Base-by-base conservation (phyloP, 2,329 filamentous ascomycete genomes). In the Emmonsia crescens region DNA sequence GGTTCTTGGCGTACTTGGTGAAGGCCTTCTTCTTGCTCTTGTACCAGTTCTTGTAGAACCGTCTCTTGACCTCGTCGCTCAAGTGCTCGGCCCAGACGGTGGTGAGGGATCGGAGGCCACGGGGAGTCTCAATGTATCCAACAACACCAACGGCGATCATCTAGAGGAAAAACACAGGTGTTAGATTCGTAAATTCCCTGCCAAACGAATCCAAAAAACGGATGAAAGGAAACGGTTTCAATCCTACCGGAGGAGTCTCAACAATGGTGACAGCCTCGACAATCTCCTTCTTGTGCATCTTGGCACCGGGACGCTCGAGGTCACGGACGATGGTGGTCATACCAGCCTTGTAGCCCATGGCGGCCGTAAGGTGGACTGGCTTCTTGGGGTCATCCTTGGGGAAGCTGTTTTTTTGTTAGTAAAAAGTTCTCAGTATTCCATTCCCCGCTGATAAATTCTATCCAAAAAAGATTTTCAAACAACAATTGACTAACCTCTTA, bases 31-130 rank as follows among this genome's bases (percentile, higher is more conserved):
- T 97, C 92, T 99, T 99, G 86, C 87, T 91, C 89, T 96, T 96
- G 89, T 99, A 99, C 94, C 94, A 99, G 89, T 99, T 99, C 91
- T 97, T 97, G 90, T 99, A 99, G 91, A 99, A 99, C 78, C 94
- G 90, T 76, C 94, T 90, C 89, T 96, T 96, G 81, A 99, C 78
- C 84, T 97, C 94, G 81, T 99, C 94, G 82, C 89, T 90, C 81
- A 99, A 82, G 81, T 99, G 94, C 87, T 97, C 94, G 77, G 94
- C 94, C 94, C 94, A 99, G 79, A 99, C 91, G 77, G 94, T 97
- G 79, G 92, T 96, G 81, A 99, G 91, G 71, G 94, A 99, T 80
- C 94, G 93, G 76, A 99, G 91, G 83, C 94, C 94, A 76, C 94
- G 94, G 80, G 94, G 94, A 78, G 94, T 99, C 86, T 99, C 94